Evolutionary conservation across 225 moss, liverwort and hornwort species (phyloP).

Genomic region (Anthoceros angustus): DNA sequence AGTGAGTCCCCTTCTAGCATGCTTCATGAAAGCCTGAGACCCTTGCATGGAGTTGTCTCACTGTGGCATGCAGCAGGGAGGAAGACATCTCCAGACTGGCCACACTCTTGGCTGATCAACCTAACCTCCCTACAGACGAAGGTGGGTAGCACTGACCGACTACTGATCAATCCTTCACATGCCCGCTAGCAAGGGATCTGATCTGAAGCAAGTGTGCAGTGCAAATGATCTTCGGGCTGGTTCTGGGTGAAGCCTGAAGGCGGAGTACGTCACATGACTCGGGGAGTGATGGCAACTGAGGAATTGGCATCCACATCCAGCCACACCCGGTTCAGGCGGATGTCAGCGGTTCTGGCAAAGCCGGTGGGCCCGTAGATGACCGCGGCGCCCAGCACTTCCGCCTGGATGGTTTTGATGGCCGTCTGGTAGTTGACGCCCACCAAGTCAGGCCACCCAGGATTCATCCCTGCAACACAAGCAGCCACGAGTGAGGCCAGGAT

Average conservation of each 20-base stretch:
- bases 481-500: not conserved
- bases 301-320: constrained; percentile 27
- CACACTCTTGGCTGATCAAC: not conserved
- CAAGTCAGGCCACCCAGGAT: constrained; percentile 38
- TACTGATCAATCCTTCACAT: too few species aligned
- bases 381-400: constrained; percentile 35
- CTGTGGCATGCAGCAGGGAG: not conserved
- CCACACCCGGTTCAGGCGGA: constrained; percentile 24
- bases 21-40: too few species aligned
- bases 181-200: not conserved
- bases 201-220: not conserved
- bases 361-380: constrained; percentile 23
- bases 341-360: constrained; percentile 12
- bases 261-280: constrained; percentile 10
- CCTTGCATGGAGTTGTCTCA: not conserved
- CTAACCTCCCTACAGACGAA: not conserved
- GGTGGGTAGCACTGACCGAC: not conserved
- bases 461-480: constrained; percentile 14
- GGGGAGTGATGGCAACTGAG: constrained; percentile 21
- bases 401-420: constrained; percentile 21
- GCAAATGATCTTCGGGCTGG: not conserved
- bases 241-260: not conserved
- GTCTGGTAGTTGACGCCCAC: constrained; percentile 24
- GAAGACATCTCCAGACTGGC: not conserved
- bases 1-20: not conserved